Evolutionary conservation across 2,329 filamentous ascomycete species (phyloP), one percentile per base, ranked within the genome.

Genomic region (Phoma herbarum): DNA sequence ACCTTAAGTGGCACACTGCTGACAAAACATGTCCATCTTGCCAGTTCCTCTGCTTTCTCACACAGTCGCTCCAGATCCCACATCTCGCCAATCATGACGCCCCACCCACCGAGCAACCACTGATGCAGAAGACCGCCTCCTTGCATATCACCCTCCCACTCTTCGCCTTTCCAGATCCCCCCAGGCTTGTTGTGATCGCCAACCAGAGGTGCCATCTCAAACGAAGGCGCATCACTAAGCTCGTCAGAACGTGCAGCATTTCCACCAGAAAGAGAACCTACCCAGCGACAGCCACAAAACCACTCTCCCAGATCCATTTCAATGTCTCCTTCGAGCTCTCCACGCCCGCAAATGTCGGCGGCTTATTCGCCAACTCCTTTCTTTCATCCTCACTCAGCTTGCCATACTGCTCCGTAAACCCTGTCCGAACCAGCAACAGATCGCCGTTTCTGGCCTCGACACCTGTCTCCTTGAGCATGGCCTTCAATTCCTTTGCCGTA

Each of bases 1-100:
- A 76, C 74, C 63, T 88, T 88, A 59, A 87, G 71, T 1, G 87
- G 86, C 33, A 80, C 80, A 63, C 85, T 88, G 0, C 83, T 85
- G 6, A 90, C 78, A 73, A 90, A 82, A 66, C 89, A 90, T 2
- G 80, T 85, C 69, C 83, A 87, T 25, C 83, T 75, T 31, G 80
- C 77, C 68, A 81, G 74, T 66, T 79, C 78, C 63, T 83, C 86
- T 64, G 85, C 85, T 47, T 83, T 80, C 33, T 76, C 78, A 3
- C 83, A 80, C 44, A 88, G 72, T 11, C 72, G 78, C 57, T 85
- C 82, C 20, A 89, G 72, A 63, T 78, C 77, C 60, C 73, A 77
- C 75, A 78, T 74, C 62, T 79, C 76, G 16, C 76, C 76, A 50
- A 78, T 75, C 69, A 75, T 76, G 1, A 76, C 68, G 10, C 72